phyloP scores from a whole-genome alignment of 371 early-diverging fungal species.

The Rhizopus delemar region DNA sequence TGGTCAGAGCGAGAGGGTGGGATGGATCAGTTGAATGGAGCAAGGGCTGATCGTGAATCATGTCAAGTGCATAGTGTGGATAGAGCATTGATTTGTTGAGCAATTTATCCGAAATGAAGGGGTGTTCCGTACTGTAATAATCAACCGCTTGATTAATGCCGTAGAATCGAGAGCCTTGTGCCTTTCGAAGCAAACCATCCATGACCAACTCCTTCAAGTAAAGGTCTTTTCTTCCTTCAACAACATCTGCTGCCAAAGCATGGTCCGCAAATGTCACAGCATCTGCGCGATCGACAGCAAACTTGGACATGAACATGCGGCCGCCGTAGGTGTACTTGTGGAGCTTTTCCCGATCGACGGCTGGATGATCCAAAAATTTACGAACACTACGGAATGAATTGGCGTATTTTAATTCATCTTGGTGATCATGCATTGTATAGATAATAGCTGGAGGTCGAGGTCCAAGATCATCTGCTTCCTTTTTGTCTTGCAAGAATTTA shows the following conservation, averaged over 20 bases:
- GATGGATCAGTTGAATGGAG: slow-evolving; percentile 15
- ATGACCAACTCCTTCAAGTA: slow-evolving; percentile 65
- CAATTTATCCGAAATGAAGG: slow-evolving; percentile 54
- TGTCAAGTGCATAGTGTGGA: slow-evolving; percentile 44
- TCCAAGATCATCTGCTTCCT: slow-evolving; percentile 32
- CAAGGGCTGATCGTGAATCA: slow-evolving; percentile 23
- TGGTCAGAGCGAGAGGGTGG: slow-evolving; percentile 12
- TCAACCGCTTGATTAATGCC: slow-evolving; percentile 70
- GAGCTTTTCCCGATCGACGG: slow-evolving; percentile 11
- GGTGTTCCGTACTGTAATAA: slow-evolving; percentile 46
- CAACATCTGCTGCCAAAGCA: slow-evolving; percentile 60
- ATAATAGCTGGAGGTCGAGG: slow-evolving; percentile 55
- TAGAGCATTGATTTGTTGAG: slow-evolving; percentile 41
- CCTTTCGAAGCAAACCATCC: slow-evolving; percentile 54
- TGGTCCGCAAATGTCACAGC: slow-evolving; percentile 59
- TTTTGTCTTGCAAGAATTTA: slow-evolving; percentile 35
- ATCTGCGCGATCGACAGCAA: slow-evolving; percentile 61
- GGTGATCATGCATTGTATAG: slow-evolving; percentile 69
- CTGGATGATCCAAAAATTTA: slow-evolving; percentile 45
- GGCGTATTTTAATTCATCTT: slow-evolving; percentile 63
- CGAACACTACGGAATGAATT: slow-evolving; percentile 52
- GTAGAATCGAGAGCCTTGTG: slow-evolving; percentile 50
- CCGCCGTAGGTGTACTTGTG: slow-evolving; percentile 54
- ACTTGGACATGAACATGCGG: slow-evolving; percentile 59
- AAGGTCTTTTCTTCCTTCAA: slow-evolving; percentile 60